Conservation (phyloP, 148 eudicot genomes). For the Rheum nobile region DNA sequence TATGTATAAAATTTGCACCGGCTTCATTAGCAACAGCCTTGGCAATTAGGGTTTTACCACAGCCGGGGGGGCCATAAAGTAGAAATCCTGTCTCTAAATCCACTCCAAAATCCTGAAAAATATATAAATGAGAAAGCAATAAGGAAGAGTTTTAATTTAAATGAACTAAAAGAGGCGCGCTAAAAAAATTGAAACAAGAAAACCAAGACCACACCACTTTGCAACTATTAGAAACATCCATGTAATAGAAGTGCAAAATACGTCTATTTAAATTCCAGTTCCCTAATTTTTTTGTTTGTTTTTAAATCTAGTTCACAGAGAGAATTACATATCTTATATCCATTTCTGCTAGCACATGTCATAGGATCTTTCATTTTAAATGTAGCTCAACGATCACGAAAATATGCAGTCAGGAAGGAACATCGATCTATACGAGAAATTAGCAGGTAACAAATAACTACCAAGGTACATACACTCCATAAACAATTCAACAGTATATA, state of each 20-base stretch:
- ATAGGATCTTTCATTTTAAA: not conserved
- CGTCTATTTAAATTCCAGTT: not conserved
- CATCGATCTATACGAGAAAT: not conserved
- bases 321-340: not conserved
- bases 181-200: not conserved
- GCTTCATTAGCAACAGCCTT: slow-evolving; percentile 80
- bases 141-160: not conserved
- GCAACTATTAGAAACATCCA: not conserved
- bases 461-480: not conserved
- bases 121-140: not conserved
- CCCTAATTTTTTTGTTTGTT: too few relatives aligned
- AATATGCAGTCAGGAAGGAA: not conserved
- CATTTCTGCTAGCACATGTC: not conserved
- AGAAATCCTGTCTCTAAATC: slow-evolving; percentile 48
- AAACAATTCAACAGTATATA: not conserved
- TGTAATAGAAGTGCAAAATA: not conserved
- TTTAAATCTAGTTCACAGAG: not conserved
- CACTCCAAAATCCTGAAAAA: slow-evolving; percentile 29
- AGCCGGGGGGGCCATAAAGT: slow-evolving; percentile 84
- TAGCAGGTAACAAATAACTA: not conserved
- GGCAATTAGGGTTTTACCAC: slow-evolving; percentile 76
- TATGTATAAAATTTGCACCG: slow-evolving; percentile 65
- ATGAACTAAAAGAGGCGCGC: not conserved
- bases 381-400: not conserved
- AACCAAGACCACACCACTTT: not conserved